Evolutionary conservation across 139 green algal species (phyloP), one percentile per base, ranked within the genome.

Genomic region (Chlorella sorokiniana): DNA sequence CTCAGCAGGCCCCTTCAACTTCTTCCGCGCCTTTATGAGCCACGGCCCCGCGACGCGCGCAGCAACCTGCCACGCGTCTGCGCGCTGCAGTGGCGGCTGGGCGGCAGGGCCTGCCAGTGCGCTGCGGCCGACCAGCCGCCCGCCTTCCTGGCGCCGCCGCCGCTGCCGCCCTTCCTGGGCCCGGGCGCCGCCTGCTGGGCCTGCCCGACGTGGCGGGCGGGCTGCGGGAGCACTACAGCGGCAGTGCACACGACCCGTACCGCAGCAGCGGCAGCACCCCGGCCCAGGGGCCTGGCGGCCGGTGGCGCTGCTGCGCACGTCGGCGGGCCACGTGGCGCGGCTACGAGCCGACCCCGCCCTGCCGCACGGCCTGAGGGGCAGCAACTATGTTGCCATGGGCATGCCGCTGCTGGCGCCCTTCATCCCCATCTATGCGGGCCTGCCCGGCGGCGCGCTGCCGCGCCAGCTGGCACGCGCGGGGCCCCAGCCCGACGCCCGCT

Each of bases 371-470:
- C 70, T 63, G 8, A 9, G 38, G 4, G 68, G 11, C 40, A 74
- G 27, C 33, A 9, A 48, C 38, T 74, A 74, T 40, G 42, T 74
- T 18, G 70, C 70, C 2, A 48, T 62, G 44, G 70, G 37, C 44
- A 63, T 79, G 73, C 73, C 73, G 0, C 42, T 48, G 5, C 73
- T 79, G 35, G 69, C 73, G 1, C 73, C 73, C 2, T 79, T 79
- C 31, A 35, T 79, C 11, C 73, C 73, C 2, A 51, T 79, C 7
- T 79, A 79, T 52, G 48, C 48, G 11, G 48, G 48, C 48, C 48
- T 59, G 48, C 48, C 48, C 14, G 48, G 48, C 16, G 48, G 16
- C 48, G 48, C 48, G 14, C 48, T 59, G 48, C 48, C 48, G 48
- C 48, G 11, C 14, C 14, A 59, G 48, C 11, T 59, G 48, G 16